A percentile compares a stretch with the other conserved stretches of the same genome.
Conservation (phyloP, 1,139 yeast genomes). For the Lodderomyces orthopsilosis region DNA sequence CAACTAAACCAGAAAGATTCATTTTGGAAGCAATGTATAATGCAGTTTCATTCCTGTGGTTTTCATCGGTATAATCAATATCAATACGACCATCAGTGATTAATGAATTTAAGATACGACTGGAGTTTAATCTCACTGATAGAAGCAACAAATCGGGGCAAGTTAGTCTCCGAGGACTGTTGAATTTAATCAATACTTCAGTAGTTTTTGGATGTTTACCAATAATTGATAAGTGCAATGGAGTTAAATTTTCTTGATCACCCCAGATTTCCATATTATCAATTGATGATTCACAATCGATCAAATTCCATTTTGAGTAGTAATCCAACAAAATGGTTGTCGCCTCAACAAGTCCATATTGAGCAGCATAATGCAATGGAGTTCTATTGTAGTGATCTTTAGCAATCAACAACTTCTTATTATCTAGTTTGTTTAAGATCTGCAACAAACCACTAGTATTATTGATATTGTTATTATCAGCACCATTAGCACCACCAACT, state of each 20-base stretch:
- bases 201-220: constrained; percentile 84
- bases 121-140: constrained; percentile 69
- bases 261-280: constrained; percentile 70
- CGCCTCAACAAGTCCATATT: constrained; percentile 73
- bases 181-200: constrained; percentile 51
- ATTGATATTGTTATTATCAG: constrained; percentile 52
- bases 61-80: constrained; percentile 60
- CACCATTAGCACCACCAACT: constrained; percentile 42
- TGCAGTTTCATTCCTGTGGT: constrained; percentile 67
- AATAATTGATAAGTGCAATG: constrained; percentile 77
- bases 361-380: constrained; percentile 88
- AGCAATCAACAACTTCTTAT: constrained; percentile 52
- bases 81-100: constrained; percentile 59
- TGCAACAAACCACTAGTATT: constrained; percentile 24
- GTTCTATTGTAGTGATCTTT: constrained; percentile 78
- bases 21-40: constrained; percentile 75
- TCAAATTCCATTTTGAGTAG: constrained; percentile 28
- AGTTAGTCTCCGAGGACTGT: constrained; percentile 31
- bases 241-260: constrained; percentile 79
- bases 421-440: constrained; percentile 26
- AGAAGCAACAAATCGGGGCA: constrained; percentile 59
- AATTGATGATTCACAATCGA: constrained; percentile 45
- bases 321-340: constrained; percentile 55
- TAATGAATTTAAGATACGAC: constrained; percentile 54
- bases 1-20: constrained; percentile 53